phyloP scores from a whole-genome alignment of 352 stramenopile genomes.

The Albugo laibachii region DNA sequence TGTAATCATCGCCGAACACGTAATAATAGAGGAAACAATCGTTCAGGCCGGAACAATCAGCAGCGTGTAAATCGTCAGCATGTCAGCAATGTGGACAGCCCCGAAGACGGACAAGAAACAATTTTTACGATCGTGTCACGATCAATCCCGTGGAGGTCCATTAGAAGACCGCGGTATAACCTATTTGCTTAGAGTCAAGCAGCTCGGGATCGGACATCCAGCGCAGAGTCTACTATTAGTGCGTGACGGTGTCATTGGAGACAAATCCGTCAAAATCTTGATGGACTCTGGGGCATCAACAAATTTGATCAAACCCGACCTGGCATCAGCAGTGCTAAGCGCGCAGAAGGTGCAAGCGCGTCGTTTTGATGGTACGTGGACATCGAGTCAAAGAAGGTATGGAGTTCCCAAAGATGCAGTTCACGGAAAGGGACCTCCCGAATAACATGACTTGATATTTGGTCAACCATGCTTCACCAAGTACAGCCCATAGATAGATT shows the following conservation, averaged over 20 bases:
- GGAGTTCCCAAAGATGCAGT: not conserved
- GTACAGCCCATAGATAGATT: constrained; percentile 7
- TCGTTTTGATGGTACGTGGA: too few relatives aligned
- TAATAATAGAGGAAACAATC: constrained; percentile 4
- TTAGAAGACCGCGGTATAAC: too few relatives aligned
- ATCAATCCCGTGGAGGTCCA: not conserved
- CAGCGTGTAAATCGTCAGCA: constrained; percentile 1
- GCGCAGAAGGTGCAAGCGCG: too few relatives aligned
- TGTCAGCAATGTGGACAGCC: not conserved
- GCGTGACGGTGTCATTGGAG: too few relatives aligned
- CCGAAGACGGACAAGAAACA: constrained; percentile 4
- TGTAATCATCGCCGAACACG: constrained; percentile 1
- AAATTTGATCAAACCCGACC: too few relatives aligned
- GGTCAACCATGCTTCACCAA: constrained; percentile 6
- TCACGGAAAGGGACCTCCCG: constrained; percentile 1
- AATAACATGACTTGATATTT: constrained; percentile 5
- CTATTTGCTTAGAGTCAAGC: too few relatives aligned
- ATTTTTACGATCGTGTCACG: constrained; percentile 4
- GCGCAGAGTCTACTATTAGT: too few relatives aligned
- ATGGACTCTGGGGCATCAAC: too few relatives aligned
- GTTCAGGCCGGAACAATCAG: not conserved
- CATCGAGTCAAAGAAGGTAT: not conserved
- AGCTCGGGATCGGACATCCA: too few relatives aligned
- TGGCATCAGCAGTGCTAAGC: too few relatives aligned
- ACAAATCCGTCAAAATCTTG: too few relatives aligned